Conservation (phyloP, 2,329 filamentous ascomycete species). For the Knufia petricola region DNA sequence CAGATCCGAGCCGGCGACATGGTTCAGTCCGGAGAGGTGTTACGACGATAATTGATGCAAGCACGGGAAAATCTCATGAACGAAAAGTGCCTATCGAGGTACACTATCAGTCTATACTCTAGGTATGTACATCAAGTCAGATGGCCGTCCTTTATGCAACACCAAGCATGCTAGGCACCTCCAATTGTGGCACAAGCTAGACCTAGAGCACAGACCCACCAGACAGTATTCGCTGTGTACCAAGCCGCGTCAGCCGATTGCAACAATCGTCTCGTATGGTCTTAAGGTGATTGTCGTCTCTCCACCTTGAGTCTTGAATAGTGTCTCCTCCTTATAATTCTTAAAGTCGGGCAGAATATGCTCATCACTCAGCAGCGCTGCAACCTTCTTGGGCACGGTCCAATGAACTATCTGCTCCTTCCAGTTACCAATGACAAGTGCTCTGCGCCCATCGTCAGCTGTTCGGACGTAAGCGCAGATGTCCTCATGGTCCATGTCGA, state of each 20-base stretch:
- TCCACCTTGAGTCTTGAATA: constrained; percentile 9
- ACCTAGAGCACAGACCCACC: neutral
- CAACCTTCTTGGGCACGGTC: constrained; percentile 11
- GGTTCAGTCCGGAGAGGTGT: too few relatives aligned
- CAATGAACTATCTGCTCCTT: constrained; percentile 12
- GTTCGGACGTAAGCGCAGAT: constrained; percentile 14
- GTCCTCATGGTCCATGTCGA: constrained; percentile 11
- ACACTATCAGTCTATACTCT: neutral
- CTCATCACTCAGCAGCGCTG: constrained; percentile 11
- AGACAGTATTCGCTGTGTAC: neutral
- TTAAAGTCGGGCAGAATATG: constrained; percentile 13
- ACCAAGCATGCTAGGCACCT: neutral
- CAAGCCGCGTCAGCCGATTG: constrained; percentile 12
- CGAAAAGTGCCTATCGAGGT: neutral
- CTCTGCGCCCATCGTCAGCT: constrained; percentile 11
- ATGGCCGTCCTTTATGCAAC: neutral
- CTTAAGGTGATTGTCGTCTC: constrained; percentile 7
- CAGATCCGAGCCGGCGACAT: too few relatives aligned
- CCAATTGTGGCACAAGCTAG: neutral
- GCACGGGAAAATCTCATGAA: too few relatives aligned
- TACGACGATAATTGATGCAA: too few relatives aligned
- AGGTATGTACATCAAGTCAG: too few relatives aligned
- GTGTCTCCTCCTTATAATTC: constrained; percentile 16
- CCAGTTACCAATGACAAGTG: constrained; percentile 18
- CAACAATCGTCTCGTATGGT: constrained; percentile 14